Conservation (phyloP, 306 rosid genomes). For the Citrullus amarus region DNA sequence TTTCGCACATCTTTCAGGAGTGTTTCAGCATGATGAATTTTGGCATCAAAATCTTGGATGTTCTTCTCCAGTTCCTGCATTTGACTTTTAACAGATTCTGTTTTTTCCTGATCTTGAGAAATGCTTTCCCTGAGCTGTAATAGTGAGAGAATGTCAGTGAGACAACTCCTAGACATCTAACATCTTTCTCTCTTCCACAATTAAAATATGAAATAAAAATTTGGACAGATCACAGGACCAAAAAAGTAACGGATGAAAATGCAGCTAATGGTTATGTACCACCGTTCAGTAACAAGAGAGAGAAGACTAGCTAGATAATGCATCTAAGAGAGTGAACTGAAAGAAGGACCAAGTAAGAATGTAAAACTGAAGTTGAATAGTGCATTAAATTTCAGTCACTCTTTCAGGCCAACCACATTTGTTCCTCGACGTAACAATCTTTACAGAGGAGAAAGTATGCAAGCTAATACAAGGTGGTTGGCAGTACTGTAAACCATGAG, state of each 20-base stretch:
- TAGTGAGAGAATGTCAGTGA: constrained; percentile 13
- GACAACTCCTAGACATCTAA: not conserved
- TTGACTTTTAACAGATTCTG: constrained; percentile 42
- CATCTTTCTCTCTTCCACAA: not conserved
- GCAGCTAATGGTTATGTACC: not conserved
- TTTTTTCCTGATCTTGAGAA: constrained; percentile 66
- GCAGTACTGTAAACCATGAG: too few species aligned
- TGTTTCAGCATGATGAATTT: constrained; percentile 38
- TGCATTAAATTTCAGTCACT: not conserved
- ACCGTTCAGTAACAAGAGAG: not conserved
- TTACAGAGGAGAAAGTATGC: too few species aligned
- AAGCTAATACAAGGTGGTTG: too few species aligned
- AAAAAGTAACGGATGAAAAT: not conserved
- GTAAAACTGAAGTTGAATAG: not conserved
- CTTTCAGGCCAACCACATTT: not conserved
- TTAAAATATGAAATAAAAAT: not conserved
- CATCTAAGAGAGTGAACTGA: not conserved
- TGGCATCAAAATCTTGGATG: constrained; percentile 42
- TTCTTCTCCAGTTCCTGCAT: constrained; percentile 58
- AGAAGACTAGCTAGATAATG: not conserved
- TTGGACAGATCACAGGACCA: not conserved
- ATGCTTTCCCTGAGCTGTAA: constrained; percentile 82
- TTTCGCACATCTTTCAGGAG: constrained; percentile 43
- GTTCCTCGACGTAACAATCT: not conserved
- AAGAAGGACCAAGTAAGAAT: not conserved